phyloP scores from a whole-genome alignment of 129 eudicot genomes.

The Apium graveolens region DNA sequence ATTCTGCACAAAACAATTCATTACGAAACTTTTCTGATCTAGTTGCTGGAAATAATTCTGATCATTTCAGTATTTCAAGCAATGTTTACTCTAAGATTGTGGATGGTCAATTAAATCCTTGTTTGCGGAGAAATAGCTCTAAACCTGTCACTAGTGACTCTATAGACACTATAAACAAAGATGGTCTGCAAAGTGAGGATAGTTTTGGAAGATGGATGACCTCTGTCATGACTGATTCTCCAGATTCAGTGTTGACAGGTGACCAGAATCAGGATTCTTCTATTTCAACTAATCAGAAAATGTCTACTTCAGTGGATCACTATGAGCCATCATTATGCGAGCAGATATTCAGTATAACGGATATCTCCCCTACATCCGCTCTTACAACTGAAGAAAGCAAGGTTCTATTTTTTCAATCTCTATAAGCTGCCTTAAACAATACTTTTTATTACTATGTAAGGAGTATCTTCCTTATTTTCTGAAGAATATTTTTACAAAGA shows the following conservation, averaged over 20 bases:
- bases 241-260: constrained; percentile 34
- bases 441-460: not conserved
- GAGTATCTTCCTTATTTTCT: not conserved
- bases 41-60: constrained; percentile 15
- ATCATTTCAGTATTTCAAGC: constrained; percentile 11
- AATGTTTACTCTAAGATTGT: constrained; percentile 19
- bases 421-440: not conserved
- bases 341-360: constrained; percentile 65
- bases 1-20: constrained; percentile 24
- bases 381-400: constrained; percentile 71
- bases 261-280: constrained; percentile 36
- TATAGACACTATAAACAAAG: constrained; percentile 25
- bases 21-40: constrained; percentile 18
- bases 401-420: constrained; percentile 30
- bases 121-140: constrained; percentile 17
- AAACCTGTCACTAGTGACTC: constrained; percentile 15
- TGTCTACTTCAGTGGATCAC: constrained; percentile 20
- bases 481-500: not conserved
- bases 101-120: constrained; percentile 20
- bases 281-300: constrained; percentile 29
- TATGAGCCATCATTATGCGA: constrained; percentile 26
- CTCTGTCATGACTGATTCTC: constrained; percentile 50
- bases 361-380: constrained; percentile 84
- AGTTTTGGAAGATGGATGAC: constrained; percentile 81
- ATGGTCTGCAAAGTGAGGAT: constrained; percentile 46